These are phyloP conservation scores for Lipomyces sp. DNA, from an alignment of 805 yeast species.

Conservation along the genomic window DNA sequence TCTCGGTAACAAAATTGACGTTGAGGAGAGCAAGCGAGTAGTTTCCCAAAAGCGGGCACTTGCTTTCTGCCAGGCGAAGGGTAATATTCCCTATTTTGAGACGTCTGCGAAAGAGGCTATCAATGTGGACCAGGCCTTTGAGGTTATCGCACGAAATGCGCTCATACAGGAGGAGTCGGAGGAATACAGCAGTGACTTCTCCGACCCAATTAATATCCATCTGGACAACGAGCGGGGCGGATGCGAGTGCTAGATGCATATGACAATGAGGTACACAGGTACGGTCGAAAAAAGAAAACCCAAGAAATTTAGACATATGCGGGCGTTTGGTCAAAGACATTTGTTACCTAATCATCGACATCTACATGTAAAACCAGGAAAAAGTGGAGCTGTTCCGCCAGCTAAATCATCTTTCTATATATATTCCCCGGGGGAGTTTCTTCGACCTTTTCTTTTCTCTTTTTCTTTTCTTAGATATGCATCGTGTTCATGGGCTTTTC, in stretches of 20 bases:
- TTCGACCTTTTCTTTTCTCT: no score
- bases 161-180: conserved; percentile 91
- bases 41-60: conserved; percentile 60
- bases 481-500: no score
- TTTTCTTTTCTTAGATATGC: no score
- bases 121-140: conserved; percentile 93
- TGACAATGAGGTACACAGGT: not conserved
- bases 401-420: no score
- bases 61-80: conserved; percentile 57
- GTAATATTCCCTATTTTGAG: conserved; percentile 89
- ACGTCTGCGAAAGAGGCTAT: conserved; percentile 97
- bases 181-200: conserved; percentile 88
- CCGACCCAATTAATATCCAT: conserved; percentile 93
- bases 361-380: no score
- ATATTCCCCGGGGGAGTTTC: no score
- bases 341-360: no score
- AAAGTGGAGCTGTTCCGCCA: no score
- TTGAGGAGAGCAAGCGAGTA: conserved; percentile 82
- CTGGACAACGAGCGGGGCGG: conserved; percentile 75
- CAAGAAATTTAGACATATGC: not conserved
- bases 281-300: not conserved
- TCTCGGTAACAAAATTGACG: conserved; percentile 91
- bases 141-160: conserved; percentile 88
- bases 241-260: conserved; percentile 62
- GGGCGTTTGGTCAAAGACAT: not conserved